Evolutionary conservation across 2,329 filamentous ascomycete genomes (phyloP), one percentile per base, ranked within the genome.

Genomic region (Beauveria medogensis): DNA sequence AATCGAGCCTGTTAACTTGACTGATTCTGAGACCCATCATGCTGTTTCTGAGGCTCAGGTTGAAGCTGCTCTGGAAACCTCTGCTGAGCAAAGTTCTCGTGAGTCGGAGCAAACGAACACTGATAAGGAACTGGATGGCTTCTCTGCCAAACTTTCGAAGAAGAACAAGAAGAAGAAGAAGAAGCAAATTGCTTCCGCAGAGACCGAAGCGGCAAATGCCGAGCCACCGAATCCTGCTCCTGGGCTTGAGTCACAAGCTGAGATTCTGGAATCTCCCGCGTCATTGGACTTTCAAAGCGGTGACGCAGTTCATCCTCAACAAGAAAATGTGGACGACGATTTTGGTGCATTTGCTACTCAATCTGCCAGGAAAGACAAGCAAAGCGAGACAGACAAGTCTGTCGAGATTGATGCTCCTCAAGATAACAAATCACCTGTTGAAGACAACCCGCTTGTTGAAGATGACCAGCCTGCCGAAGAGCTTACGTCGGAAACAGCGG

Each of bases 121-220:
- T 62, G 65, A 70, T 65, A 68, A 72, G 65, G 68, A 69, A 62
- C 65, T 64, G 63, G 68, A 67, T 70, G 68, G 69, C 65, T 68
- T 67, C 60, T 68, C 65, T 66, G 64, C 65, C 50, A 69, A 67
- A 62, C 63, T 63, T 62, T 67, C 69, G 57, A 67, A 71, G 62
- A 72, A 70, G 63, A 68, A 71, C 61, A 71, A 73, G 61, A 69
- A 69, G 59, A 70, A 73, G 62, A 72, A 73, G 50, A 52, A 50
- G 51, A 60, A 55, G 51, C 62, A 54, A 28, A 8, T 48, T 47
- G n/a, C 54, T 59, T n/a, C 61, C 26, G 46, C 63, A 63, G n/a
- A 26, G 40, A 24, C 40, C 48, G 54, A 40, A 37, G 47, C 18
- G 30, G 44, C 14, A 14, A 20, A 14, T 10, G 24, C 9, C 5